Base-by-base conservation (phyloP, 2,329 filamentous ascomycete species). In the Pseudogymnoascus sp. region DNA sequence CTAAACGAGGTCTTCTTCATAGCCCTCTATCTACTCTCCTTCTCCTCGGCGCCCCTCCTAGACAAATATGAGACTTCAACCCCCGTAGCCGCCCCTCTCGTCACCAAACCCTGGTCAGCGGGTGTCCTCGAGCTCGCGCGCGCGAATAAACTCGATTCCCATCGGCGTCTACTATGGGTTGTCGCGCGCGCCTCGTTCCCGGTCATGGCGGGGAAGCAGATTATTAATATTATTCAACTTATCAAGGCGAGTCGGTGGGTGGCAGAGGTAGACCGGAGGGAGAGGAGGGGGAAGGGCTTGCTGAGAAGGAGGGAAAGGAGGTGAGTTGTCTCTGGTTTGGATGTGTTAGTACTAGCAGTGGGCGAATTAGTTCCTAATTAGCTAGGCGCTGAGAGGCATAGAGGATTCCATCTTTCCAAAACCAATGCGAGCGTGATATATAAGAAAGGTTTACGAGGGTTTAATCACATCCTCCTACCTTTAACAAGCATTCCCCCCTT, bases 1-100 rank as follows among this genome's bases (percentile, higher is more conserved):
- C 78, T 96, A 68, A 99, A 99, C 76, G 94, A 99, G 77, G 78
- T 92, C 67, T 99, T 97, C 83, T 99, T 99, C 82, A 97, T 99
- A 73, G 92, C 91, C 28, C 86, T 99, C 66, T 99, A 99, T 79
- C 89, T 99, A 62, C 88, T 99, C 65, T 97, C 92, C 71, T 99
- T 99, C 82, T 95, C 90, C 64, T 96, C 91, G 64, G 93, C 93
- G 1, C 84, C 87, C 38, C 85, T 97, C 62, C 77, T 78, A 65
- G 71, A 88, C 66, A 79, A 84, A 11, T 80, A 85, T 40, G 82
- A 85, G 66, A 78, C 81, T 62, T 72, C 74, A 47, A 79, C 80
- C 62, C 79, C 79, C 61, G 77, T 86, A n/a, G 77, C 87, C 65
- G 83, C 84, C 65, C 84, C 90, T 68, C 82, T 96, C 69, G 95